Evolutionary conservation across 306 rosid species (phyloP).

Genomic region (Inga laurina): DNA sequence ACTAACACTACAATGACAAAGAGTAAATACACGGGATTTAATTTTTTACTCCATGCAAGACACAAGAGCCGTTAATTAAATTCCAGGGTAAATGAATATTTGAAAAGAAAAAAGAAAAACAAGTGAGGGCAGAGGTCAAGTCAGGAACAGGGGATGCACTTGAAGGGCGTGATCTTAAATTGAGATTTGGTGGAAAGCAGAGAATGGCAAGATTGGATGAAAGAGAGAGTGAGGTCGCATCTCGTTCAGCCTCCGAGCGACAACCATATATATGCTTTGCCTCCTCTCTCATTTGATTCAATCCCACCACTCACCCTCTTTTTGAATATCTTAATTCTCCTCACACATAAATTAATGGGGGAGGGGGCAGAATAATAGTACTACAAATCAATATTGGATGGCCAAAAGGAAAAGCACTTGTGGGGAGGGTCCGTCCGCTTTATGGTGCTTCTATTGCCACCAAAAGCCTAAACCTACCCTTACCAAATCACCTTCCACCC

Average conservation of each 20-base stretch:
- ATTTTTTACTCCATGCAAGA: too few relatives aligned
- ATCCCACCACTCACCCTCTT: not conserved
- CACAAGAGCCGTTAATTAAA: too few relatives aligned
- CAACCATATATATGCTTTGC: constrained; percentile 48
- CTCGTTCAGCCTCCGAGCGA: constrained; percentile 71
- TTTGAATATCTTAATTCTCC: not conserved
- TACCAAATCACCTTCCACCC: not conserved
- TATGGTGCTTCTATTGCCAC: constrained; percentile 39
- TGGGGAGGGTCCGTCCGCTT: constrained; percentile 28
- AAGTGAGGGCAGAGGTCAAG: not conserved
- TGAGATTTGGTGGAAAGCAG: not conserved
- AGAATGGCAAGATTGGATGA: constrained; percentile 26
- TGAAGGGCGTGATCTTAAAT: not conserved
- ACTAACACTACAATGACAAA: too few relatives aligned
- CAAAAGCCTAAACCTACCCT: constrained; percentile 44
- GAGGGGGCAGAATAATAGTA: not conserved
- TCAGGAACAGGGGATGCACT: not conserved
- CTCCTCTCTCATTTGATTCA: not conserved
- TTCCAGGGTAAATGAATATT: too few relatives aligned
- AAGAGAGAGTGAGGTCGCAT: constrained; percentile 65
- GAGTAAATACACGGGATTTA: too few relatives aligned
- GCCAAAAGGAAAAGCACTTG: not conserved
- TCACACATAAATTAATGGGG: too few relatives aligned
- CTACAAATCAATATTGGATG: not conserved
- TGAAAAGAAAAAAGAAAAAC: too few relatives aligned